Conservation (phyloP, 2,329 filamentous ascomycete genomes). For the Microcyclosporella mali region DNA sequence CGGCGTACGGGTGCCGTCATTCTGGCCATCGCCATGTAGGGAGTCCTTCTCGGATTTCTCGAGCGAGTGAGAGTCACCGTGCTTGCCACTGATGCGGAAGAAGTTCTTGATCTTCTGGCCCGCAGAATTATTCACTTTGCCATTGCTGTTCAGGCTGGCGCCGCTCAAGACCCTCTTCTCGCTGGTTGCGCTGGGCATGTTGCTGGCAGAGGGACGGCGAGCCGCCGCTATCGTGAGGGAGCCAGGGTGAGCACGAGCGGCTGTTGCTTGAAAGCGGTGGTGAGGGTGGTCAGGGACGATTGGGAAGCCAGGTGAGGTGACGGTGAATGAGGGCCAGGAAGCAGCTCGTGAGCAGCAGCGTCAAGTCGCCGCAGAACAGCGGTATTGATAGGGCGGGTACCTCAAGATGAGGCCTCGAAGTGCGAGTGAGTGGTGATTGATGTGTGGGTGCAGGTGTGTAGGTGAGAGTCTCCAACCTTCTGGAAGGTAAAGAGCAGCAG, state of each 20-base stretch:
- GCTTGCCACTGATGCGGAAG: slow-evolving; percentile 56
- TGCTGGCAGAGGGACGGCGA: slow-evolving; percentile 4
- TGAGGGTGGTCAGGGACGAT: no score
- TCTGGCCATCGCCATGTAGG: slow-evolving; percentile 26
- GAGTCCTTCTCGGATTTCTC: slow-evolving; percentile 30
- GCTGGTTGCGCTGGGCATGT: slow-evolving; percentile 22
- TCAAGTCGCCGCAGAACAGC: no score
- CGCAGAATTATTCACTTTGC: slow-evolving; percentile 44
- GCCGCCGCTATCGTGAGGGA: slow-evolving; percentile 1
- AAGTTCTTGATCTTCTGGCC: slow-evolving; percentile 64
- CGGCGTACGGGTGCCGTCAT: slow-evolving; percentile 40
- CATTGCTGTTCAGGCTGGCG: slow-evolving; percentile 39
- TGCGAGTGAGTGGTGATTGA: no score
- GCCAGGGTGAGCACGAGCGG: slow-evolving; percentile 1
- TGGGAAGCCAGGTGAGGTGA: no score
- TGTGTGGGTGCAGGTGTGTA: no score
- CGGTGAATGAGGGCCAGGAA: no score
- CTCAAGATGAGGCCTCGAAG: no score
- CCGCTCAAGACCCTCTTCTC: slow-evolving; percentile 46
- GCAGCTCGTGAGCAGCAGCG: no score
- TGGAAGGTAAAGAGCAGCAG: no score
- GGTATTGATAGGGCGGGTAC: no score
- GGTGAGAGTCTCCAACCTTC: no score
- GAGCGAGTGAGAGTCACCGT: slow-evolving; percentile 34
- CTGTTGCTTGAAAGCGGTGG: no score